Base-by-base conservation (phyloP, 495 filamentous ascomycete species). In the Pseudotulostoma volvatum region DNA sequence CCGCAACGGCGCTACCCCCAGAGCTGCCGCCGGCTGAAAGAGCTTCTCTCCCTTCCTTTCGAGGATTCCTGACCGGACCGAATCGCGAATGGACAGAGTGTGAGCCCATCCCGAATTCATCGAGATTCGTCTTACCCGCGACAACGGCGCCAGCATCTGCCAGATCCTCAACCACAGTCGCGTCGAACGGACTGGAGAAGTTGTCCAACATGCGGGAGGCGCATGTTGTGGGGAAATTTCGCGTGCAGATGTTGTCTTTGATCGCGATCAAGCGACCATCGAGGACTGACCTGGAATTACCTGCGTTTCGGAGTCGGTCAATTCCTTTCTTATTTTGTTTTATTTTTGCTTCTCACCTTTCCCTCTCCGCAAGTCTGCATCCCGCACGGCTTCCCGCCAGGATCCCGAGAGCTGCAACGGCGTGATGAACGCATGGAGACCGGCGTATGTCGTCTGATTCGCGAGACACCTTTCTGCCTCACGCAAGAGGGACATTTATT, bases 61-160 rank as follows among this genome's bases (percentile, higher is more conserved):
- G 50, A 38, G 44, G 17, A 45, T 54, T 75, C 33, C 64, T 67
- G 2, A 90, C 81, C 15, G 73, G 48, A 3, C 82, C 87, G 51
- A 79, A 80, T 38, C 55, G 53, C 14, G 87, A 92, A 51, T 86
- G 59, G 2, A 67, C 70, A 11, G 84, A 84, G 59, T 96, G 81
- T 8, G 85, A 92, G 28, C 90, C 90, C 90, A 97, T 97, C 15
- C 90, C 90, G 59, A 96, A 97, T 53, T 96, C 90, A 64, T 97
- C 90, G 48, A 97, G 67, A 55, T 93, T 93, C 0, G 85, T 85
- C 54, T 93, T 95, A 5, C 79, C 80, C 11, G 73, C 65, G 3
- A 93, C 53, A 14, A 68, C 53, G 3, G 76, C 77, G 30, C 83
- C 84, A 15, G 74, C 66, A 36, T 64, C 49, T 44, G 72, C 67